Conservation (phyloP, 2,329 filamentous ascomycete genomes). For the Leptographium lundbergii region DNA sequence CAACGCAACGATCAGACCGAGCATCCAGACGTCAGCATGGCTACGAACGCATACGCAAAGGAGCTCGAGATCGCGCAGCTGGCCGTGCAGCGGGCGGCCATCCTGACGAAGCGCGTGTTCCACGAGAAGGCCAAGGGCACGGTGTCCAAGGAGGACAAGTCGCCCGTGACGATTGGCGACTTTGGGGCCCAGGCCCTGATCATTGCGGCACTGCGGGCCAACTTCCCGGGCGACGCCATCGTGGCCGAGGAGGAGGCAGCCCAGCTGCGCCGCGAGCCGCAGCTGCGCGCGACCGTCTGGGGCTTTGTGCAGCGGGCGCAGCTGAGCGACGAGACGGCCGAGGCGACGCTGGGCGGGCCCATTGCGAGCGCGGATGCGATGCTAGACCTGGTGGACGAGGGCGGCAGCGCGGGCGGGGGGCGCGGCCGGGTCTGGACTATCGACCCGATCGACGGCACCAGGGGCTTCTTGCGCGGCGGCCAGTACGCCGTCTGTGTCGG, state of each 20-base stretch:
- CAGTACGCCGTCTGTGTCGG: conserved; percentile 95
- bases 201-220: conserved; percentile 76
- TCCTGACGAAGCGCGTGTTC: conserved; percentile 42
- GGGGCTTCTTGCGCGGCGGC: conserved; percentile 89
- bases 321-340: conserved; percentile 44
- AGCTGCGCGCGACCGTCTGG: conserved; percentile 69
- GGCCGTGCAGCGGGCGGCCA: conserved; percentile 66
- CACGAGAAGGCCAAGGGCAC: conserved; percentile 89
- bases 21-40: conserved; percentile 17
- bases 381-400: conserved; percentile 51
- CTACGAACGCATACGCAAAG: conserved; percentile 44
- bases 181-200: conserved; percentile 96
- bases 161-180: conserved; percentile 94
- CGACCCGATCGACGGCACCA: conserved; percentile 95
- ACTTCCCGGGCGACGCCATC: conserved; percentile 83
- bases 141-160: conserved; percentile 86
- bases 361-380: conserved; percentile 44
- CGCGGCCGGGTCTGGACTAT: conserved; percentile 85
- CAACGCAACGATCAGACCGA: too few relatives aligned
- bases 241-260: conserved; percentile 92
- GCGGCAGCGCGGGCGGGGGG: conserved; percentile 57
- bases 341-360: conserved; percentile 49
- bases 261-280: conserved; percentile 57
- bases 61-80: conserved; percentile 78
- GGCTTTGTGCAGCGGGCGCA: conserved; percentile 57